Percentiles rank a stretch among this genome's conserved stretches.
phyloP scores from a whole-genome alignment of 108 stramenopile species.

The Nitzschia sp. region DNA sequence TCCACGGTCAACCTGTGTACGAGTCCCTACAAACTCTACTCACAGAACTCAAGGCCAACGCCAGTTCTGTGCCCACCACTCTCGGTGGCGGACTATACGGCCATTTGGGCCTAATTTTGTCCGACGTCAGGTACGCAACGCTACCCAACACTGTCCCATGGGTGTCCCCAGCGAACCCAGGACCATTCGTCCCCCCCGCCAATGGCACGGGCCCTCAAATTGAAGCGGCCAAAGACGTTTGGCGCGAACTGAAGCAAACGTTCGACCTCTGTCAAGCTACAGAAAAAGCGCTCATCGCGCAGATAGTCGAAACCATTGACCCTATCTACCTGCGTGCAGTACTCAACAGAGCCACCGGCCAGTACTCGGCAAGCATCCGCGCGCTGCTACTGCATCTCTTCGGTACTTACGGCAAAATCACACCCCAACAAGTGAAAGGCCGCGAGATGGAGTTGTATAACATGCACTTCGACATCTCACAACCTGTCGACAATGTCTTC shows the following conservation, averaged over 20 bases:
- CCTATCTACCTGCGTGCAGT: slow-evolving; percentile 15
- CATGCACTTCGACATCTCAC: slow-evolving; percentile 5
- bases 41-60: no score
- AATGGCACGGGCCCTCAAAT: no score
- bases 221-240: no score
- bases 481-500: slow-evolving; percentile 27
- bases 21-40: no score
- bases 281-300: no score
- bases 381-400: slow-evolving; percentile 18
- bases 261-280: no score
- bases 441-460: neutral
- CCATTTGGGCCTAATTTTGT: no score
- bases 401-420: slow-evolving; percentile 27
- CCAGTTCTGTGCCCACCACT: slow-evolving; percentile 24
- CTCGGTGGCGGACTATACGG: slow-evolving; percentile 28
- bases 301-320: no score
- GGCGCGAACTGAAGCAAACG: no score
- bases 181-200: no score
- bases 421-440: slow-evolving; percentile 21
- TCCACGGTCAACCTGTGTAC: no score
- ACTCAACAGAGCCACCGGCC: slow-evolving; percentile 4
- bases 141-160: neutral
- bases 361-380: neutral
- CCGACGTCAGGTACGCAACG: neutral
- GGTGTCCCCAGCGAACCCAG: no score